Conservation (phyloP, 495 filamentous ascomycete species). For the Clohesyomyces aquaticus region DNA sequence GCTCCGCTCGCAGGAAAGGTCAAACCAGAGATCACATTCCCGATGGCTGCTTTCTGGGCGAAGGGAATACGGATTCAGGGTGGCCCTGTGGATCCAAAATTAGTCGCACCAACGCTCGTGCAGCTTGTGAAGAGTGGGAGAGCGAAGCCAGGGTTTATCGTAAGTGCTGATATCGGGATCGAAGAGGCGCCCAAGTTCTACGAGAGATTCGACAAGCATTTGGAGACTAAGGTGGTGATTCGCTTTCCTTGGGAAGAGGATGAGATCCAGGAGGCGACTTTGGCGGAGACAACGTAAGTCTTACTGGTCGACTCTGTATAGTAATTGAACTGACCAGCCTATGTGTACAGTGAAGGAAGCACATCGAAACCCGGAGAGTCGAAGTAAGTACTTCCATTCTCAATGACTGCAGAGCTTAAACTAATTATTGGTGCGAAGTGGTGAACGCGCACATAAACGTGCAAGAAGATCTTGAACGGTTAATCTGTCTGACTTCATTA, state of each 20-base stretch:
- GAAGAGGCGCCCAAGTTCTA: slow-evolving; percentile 6
- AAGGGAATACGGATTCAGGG: not conserved
- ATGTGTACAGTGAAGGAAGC: too few species aligned
- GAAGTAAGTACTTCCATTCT: too few species aligned
- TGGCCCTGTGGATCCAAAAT: slow-evolving; percentile 1
- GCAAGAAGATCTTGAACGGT: too few species aligned
- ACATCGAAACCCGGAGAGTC: too few species aligned
- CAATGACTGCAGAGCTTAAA: too few species aligned
- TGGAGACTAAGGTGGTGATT: slow-evolving; percentile 12
- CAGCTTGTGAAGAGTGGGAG: not conserved
- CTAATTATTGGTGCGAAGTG: too few species aligned
- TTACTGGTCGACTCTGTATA: too few species aligned
- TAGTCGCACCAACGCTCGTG: not conserved
- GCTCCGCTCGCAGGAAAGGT: not conserved
- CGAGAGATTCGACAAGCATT: not conserved
- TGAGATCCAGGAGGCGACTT: too few species aligned
- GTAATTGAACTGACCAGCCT: too few species aligned
- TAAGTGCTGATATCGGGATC: slow-evolving; percentile 5
- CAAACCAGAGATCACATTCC: slow-evolving; percentile 4
- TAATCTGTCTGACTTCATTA: too few species aligned
- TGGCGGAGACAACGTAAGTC: too few species aligned
- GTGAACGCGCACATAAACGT: too few species aligned
- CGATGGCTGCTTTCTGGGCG: slow-evolving; percentile 3
- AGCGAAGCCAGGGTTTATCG: slow-evolving; percentile 8
- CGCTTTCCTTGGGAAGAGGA: not conserved